A percentile compares a stretch with the other conserved stretches of the same genome.
phyloP scores from a whole-genome alignment of 176 grass and related monocot species.

The Bolboschoenus planiculmis region DNA sequence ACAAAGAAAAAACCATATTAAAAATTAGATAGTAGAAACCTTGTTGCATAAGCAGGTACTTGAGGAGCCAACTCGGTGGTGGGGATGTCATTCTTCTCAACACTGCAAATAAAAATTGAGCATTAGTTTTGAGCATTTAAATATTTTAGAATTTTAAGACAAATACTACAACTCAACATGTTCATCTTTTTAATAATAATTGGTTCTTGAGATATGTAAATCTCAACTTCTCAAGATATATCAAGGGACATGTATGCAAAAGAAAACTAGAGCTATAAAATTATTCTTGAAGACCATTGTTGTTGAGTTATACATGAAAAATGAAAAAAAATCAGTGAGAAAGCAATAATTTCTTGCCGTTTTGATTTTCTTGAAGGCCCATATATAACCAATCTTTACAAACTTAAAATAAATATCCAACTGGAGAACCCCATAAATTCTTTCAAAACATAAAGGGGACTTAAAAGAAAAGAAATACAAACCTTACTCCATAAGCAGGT shows the following conservation, averaged over 20 bases:
- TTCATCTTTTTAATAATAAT: background rate
- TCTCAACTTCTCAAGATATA: background rate
- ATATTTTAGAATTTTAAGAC: background rate
- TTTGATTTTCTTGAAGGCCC: background rate
- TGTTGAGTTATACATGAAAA: background rate
- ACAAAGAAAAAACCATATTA: background rate
- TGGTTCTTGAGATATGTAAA: background rate
- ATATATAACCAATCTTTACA: background rate
- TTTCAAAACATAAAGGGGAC: background rate
- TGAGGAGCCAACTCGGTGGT: conserved; percentile 48
- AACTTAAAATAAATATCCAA: background rate
- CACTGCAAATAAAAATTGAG: background rate
- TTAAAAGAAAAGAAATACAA: background rate
- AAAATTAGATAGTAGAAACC: conserved; percentile 39
- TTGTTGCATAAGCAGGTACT: conserved; percentile 49
- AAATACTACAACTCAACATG: background rate
- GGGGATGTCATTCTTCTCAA: background rate
- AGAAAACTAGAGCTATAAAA: background rate
- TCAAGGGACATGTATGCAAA: background rate
- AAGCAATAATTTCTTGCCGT: background rate
- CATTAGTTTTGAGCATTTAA: background rate
- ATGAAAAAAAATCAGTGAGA: background rate
- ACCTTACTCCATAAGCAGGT: background rate
- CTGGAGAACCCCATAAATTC: background rate
- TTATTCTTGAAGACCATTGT: background rate